Conservation (phyloP, 163 green algal species). For the Scenedesmus sp. region DNA sequence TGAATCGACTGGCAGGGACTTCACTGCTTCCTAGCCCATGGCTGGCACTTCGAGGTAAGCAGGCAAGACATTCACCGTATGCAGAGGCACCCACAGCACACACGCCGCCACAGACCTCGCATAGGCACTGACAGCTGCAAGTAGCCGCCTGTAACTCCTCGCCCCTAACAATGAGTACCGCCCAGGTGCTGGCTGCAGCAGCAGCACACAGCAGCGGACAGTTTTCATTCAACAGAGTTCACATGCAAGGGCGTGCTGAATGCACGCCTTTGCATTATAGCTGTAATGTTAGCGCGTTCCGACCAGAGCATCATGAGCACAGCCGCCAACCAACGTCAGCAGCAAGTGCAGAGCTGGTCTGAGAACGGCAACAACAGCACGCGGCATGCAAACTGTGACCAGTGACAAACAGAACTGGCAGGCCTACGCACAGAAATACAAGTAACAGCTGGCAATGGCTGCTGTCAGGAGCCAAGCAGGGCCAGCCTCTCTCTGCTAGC, state of each 20-base stretch:
- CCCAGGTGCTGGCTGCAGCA: too few relatives aligned
- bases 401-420: background rate
- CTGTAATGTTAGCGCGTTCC: background rate
- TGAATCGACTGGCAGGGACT: too few relatives aligned
- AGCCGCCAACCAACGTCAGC: background rate
- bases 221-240: too few relatives aligned
- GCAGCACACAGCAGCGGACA: too few relatives aligned
- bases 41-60: too few relatives aligned
- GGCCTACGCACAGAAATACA: background rate
- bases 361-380: background rate
- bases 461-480: background rate
- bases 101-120: too few relatives aligned
- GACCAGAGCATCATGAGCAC: background rate
- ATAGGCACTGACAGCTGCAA: too few relatives aligned
- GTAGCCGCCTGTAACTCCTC: too few relatives aligned
- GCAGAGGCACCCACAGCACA: too few relatives aligned
- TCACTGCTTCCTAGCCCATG: too few relatives aligned
- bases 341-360: background rate
- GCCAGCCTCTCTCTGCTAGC: background rate
- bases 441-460: background rate
- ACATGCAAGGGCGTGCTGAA: background rate
- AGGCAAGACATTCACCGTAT: too few relatives aligned
- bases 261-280: background rate
- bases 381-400: background rate
- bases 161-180: too few relatives aligned